Evolutionary conservation across 2,329 filamentous ascomycete genomes (phyloP).

Genomic region (Aspergillus tamarii): DNA sequence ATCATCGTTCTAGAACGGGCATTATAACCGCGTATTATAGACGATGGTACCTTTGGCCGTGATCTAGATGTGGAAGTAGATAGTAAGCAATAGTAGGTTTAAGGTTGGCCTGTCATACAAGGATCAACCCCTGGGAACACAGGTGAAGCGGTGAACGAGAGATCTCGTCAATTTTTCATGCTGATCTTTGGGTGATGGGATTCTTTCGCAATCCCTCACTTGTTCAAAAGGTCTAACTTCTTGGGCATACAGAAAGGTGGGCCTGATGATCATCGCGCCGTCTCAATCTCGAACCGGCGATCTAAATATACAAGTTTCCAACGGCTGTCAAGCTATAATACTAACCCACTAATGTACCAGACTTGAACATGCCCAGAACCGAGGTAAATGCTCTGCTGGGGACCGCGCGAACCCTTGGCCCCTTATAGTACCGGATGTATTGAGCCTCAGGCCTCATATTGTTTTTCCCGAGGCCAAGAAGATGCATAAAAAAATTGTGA

Average conservation of each 20-base stretch:
- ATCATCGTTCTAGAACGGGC: background rate
- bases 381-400: background rate
- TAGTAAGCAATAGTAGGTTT: background rate
- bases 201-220: background rate
- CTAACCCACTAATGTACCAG: background rate
- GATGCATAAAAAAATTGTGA: background rate
- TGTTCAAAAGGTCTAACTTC: background rate
- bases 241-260: background rate
- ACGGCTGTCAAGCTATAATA: background rate
- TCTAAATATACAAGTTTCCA: background rate
- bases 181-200: background rate
- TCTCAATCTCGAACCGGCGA: background rate
- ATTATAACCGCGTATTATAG: background rate
- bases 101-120: background rate
- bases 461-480: background rate
- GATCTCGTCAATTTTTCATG: background rate
- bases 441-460: background rate
- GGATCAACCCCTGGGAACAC: background rate
- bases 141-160: background rate
- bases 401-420: background rate
- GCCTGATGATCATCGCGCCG: background rate
- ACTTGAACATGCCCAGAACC: background rate
- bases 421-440: background rate
- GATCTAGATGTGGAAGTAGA: background rate
- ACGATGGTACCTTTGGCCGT: background rate